These are phyloP conservation scores for Penicillium macrosclerotiorum DNA, from an alignment of 495 filamentous ascomycete genomes.

Conservation along the genomic window DNA sequence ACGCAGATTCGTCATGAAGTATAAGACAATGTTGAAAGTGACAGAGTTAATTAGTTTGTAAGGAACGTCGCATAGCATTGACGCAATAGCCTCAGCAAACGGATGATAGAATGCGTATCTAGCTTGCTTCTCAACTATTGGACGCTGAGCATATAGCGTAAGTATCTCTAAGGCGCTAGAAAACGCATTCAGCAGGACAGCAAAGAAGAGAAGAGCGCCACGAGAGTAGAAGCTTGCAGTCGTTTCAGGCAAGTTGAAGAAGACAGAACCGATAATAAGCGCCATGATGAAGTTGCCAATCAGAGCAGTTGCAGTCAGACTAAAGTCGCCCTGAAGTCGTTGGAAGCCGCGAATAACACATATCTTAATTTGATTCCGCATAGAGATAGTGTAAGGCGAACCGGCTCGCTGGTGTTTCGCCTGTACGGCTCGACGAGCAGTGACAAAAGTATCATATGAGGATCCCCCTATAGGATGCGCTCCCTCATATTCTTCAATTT, in stretches of 20 bases:
- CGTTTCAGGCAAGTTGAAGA: slow-evolving; percentile 54
- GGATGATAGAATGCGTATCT: slow-evolving; percentile 62
- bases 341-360: slow-evolving; percentile 48
- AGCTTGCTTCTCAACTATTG: slow-evolving; percentile 61
- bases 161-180: slow-evolving; percentile 55
- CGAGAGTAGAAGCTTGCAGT: slow-evolving; percentile 29
- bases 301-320: slow-evolving; percentile 64
- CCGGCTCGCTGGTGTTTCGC: slow-evolving; percentile 31
- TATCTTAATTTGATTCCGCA: slow-evolving; percentile 46
- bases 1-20: slow-evolving; percentile 48
- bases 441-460: too few species aligned
- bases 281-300: slow-evolving; percentile 71
- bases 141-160: slow-evolving; percentile 51
- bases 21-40: slow-evolving; percentile 50
- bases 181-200: slow-evolving; percentile 61
- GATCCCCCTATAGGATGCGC: too few species aligned
- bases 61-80: slow-evolving; percentile 54
- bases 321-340: slow-evolving; percentile 63
- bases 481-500: slow-evolving; percentile 29
- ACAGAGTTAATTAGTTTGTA: slow-evolving; percentile 43
- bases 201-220: slow-evolving; percentile 82
- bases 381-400: slow-evolving; percentile 41
- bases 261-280: slow-evolving; percentile 78
- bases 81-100: slow-evolving; percentile 52
- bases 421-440: slow-evolving; percentile 26